Conservation (phyloP, 2,329 filamentous ascomycete genomes). For the Didymella sp. region DNA sequence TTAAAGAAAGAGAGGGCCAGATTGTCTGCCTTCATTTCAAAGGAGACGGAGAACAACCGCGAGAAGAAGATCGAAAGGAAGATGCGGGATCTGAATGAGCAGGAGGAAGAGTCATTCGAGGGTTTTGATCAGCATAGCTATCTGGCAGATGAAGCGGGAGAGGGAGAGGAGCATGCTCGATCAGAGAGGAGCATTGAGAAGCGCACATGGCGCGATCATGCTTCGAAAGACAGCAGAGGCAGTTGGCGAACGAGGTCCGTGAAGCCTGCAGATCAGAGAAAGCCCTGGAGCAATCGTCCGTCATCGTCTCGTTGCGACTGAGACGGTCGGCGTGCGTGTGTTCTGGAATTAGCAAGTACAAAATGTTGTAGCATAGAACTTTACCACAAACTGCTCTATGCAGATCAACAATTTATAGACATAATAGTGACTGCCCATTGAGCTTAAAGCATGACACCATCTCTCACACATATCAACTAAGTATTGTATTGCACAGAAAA, state of each 20-base stretch:
- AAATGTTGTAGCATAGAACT: slow-evolving; percentile 5
- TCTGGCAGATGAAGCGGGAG: slow-evolving; percentile 9
- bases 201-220: slow-evolving; percentile 5
- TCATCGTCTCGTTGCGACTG: not conserved
- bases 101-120: slow-evolving; percentile 1
- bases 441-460: too few relatives aligned
- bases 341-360: not conserved
- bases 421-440: not conserved
- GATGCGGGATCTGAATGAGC: not conserved
- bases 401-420: slow-evolving; percentile 4
- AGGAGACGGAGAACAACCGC: slow-evolving; percentile 9
- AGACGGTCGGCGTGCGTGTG: not conserved
- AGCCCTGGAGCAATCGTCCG: slow-evolving; percentile 16
- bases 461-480: too few relatives aligned
- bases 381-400: slow-evolving; percentile 13
- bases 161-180: not conserved
- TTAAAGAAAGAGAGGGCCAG: slow-evolving; percentile 39
- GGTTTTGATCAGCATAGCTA: slow-evolving; percentile 25
- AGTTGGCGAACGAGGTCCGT: slow-evolving; percentile 27
- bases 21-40: slow-evolving; percentile 35
- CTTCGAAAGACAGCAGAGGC: not conserved
- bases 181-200: not conserved
- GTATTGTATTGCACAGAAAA: too few relatives aligned
- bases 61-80: not conserved
- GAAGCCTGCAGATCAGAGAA: slow-evolving; percentile 25